These are phyloP conservation scores for Penicillium tannophilum DNA, from an alignment of 495 filamentous ascomycete species.

Conservation along the genomic window DNA sequence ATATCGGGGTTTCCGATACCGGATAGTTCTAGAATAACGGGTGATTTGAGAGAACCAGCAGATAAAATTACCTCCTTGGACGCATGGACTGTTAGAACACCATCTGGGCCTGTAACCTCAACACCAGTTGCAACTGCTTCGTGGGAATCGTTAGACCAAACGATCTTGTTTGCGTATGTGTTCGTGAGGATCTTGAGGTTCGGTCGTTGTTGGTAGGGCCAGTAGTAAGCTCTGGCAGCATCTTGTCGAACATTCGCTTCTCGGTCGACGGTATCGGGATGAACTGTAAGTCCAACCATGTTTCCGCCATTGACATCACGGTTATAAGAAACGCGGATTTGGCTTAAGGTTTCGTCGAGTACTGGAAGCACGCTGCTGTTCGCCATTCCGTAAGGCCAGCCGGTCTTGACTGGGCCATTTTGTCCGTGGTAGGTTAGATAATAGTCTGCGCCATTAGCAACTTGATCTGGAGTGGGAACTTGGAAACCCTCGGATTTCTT, in stretches of 20 bases:
- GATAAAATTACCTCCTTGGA: conserved; percentile 60
- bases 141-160: conserved; percentile 23
- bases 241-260: conserved; percentile 52
- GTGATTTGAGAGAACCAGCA: conserved; percentile 59
- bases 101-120: conserved; percentile 21
- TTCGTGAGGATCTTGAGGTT: conserved; percentile 40
- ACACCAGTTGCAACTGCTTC: conserved; percentile 29
- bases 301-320: conserved; percentile 42
- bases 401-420: conserved; percentile 49
- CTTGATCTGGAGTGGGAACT: conserved; percentile 40
- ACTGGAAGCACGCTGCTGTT: conserved; percentile 30
- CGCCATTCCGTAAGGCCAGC: conserved; percentile 38
- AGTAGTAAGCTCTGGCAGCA: conserved; percentile 53
- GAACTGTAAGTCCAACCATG: conserved; percentile 41
- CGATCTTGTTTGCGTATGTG: conserved; percentile 37
- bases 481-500: conserved; percentile 46
- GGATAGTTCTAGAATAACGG: conserved; percentile 61
- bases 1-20: conserved; percentile 54
- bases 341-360: conserved; percentile 27
- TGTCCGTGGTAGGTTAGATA: conserved; percentile 49
- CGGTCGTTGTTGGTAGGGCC: conserved; percentile 30
- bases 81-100: conserved; percentile 42
- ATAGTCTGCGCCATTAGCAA: conserved; percentile 45
- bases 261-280: conserved; percentile 42
- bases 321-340: conserved; percentile 39